These are phyloP conservation scores for Coemansia sp. DNA, from an alignment of 192 early-diverging fungal genomes.

Conservation along the genomic window DNA sequence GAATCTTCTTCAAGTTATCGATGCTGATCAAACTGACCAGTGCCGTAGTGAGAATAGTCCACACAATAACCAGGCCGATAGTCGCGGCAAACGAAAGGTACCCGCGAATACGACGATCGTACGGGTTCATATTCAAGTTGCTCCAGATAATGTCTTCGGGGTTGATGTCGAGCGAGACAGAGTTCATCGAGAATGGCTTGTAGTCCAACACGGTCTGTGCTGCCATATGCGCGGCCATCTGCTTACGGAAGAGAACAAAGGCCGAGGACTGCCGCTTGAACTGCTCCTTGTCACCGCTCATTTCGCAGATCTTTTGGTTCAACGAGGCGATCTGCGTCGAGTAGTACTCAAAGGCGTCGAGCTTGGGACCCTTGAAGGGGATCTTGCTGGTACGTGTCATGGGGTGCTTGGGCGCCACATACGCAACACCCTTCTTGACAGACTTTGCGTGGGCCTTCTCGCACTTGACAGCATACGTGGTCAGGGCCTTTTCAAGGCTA, in stretches of 20 bases:
- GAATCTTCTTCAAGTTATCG: constrained; percentile 56
- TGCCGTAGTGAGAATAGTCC: constrained; percentile 72
- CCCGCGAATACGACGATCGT: constrained; percentile 63
- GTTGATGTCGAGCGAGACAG: constrained; percentile 70
- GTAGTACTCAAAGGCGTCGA: constrained; percentile 63
- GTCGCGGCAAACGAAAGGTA: constrained; percentile 61
- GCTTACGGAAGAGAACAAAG: constrained; percentile 85
- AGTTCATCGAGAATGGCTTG: constrained; percentile 69
- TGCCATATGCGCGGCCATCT: constrained; percentile 84
- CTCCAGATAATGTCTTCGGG: constrained; percentile 87
- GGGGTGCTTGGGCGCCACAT: constrained; percentile 58
- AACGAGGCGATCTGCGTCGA: constrained; percentile 45
- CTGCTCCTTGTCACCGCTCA: constrained; percentile 38
- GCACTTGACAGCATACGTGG: constrained; percentile 58
- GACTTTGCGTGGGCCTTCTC: constrained; percentile 54
- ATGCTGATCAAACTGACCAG: constrained; percentile 63
- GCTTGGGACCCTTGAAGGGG: constrained; percentile 65
- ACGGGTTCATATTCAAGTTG: constrained; percentile 71
- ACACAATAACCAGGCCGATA: constrained; percentile 71
- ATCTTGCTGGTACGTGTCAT: constrained; percentile 57
- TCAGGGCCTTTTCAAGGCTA: constrained; percentile 63
- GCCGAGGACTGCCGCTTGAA: constrained; percentile 70
- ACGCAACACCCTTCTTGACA: constrained; percentile 29
- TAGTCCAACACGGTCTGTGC: constrained; percentile 70
- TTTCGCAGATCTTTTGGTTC: constrained; percentile 55